Evolutionary conservation across 108 stramenopile species (phyloP).

Genomic region (Cyclotella distinguenda): DNA sequence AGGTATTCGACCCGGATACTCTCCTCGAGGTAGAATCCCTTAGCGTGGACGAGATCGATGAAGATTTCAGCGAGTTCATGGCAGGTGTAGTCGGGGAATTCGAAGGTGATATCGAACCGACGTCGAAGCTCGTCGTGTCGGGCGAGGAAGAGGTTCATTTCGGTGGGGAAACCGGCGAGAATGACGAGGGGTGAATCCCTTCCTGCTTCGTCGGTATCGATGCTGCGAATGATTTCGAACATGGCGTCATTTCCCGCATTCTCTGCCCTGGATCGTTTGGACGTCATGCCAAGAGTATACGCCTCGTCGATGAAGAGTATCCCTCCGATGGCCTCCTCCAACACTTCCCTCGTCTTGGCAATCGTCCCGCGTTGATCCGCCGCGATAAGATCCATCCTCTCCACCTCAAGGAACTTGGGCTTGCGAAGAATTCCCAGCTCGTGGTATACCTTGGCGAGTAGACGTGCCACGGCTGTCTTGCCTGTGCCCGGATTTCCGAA

Average conservation of each 20-base stretch:
- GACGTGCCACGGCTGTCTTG: constrained; percentile 93
- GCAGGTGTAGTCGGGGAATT: constrained; percentile 89
- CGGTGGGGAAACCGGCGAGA: constrained; percentile 84
- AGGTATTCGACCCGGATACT: constrained; percentile 55
- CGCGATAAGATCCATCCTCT: constrained; percentile 85
- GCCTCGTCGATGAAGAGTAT: constrained; percentile 92
- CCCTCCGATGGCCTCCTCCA: constrained; percentile 86
- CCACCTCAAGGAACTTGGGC: constrained; percentile 88
- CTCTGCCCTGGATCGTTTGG: constrained; percentile 68
- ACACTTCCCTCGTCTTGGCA: constrained; percentile 82
- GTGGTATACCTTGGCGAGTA: constrained; percentile 88
- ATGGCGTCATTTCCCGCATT: constrained; percentile 72
- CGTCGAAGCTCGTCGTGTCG: constrained; percentile 71
- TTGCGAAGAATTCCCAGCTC: constrained; percentile 84
- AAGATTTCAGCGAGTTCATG: constrained; percentile 80
- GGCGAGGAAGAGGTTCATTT: constrained; percentile 81
- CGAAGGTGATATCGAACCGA: constrained; percentile 76
- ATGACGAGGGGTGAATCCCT: constrained; percentile 75
- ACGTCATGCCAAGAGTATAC: constrained; percentile 83
- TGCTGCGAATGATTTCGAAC: constrained; percentile 69
- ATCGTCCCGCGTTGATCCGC: constrained; percentile 73
- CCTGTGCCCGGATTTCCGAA: constrained; percentile 95
- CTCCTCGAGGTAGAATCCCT: constrained; percentile 83
- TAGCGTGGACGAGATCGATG: constrained; percentile 75
- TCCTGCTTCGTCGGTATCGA: constrained; percentile 66